Conservation (phyloP, 306 rosid species). For the Rubus idaeus region DNA sequence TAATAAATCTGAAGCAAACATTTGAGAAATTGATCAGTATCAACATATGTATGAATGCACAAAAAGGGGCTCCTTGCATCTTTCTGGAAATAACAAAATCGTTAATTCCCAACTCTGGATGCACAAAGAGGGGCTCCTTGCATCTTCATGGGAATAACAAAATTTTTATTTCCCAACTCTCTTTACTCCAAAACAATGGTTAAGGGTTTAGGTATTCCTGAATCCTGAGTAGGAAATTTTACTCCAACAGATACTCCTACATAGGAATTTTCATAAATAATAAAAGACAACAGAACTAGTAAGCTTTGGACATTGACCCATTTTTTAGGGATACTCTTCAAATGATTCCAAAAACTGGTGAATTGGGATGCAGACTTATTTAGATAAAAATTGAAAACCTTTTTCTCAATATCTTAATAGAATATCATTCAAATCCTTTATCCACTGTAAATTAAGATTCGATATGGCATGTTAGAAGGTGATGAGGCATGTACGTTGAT, state of each 20-base stretch:
- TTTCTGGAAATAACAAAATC: neutral
- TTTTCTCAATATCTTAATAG: neutral
- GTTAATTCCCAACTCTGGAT: neutral
- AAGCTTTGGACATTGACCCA: neutral
- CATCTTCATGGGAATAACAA: too few species aligned
- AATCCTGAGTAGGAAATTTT: too few species aligned
- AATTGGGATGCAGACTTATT: neutral
- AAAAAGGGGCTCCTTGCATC: neutral
- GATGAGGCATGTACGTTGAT: neutral
- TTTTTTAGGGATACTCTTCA: neutral
- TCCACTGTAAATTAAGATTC: neutral
- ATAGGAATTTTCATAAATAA: too few species aligned
- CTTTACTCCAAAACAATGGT: too few species aligned
- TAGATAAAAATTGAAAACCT: too few species aligned
- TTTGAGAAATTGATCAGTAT: neutral
- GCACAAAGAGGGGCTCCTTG: too few species aligned
- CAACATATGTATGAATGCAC: neutral
- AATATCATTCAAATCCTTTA: neutral
- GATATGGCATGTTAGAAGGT: neutral
- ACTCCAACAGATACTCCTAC: too few species aligned
- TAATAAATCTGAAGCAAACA: constrained; percentile 28
- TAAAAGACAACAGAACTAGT: neutral
- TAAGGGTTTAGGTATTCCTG: too few species aligned
- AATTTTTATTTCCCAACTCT: too few species aligned
- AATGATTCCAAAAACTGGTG: neutral